A percentile compares a stretch with the other conserved stretches of the same genome.
Evolutionary conservation across 2,329 filamentous ascomycete species (phyloP).

Genomic region (Aspergillus eucalypticola): DNA sequence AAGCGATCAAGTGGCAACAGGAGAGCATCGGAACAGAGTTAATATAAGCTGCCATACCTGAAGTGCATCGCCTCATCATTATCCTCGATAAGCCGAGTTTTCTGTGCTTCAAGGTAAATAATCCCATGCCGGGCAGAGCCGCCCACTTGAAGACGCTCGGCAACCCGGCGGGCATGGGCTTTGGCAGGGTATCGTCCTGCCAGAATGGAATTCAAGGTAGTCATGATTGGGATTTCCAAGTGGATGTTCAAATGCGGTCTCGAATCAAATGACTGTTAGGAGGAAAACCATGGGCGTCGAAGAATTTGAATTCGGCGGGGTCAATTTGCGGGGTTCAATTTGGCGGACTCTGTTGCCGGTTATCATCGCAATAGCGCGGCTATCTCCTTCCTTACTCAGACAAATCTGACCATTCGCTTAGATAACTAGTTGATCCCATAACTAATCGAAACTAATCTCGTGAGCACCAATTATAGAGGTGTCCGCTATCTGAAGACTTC

Average conservation of each 20-base stretch:
- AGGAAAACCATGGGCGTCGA: background rate
- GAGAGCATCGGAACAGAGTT: background rate
- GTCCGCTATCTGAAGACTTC: conserved; percentile 11
- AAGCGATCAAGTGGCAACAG: background rate
- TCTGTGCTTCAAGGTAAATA: conserved; percentile 85
- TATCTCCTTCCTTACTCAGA: background rate
- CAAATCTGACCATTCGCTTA: background rate
- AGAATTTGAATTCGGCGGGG: background rate
- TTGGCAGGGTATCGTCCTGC: conserved; percentile 76
- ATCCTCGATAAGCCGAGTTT: conserved; percentile 80
- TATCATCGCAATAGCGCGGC: background rate
- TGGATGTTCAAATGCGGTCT: background rate
- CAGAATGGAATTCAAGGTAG: conserved; percentile 44
- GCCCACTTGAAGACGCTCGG: conserved; percentile 67
- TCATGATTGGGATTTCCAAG: conserved; percentile 25
- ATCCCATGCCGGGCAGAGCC: conserved; percentile 69
- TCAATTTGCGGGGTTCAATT: background rate
- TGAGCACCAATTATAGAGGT: background rate
- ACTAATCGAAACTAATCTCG: background rate
- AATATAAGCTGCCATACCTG: conserved; percentile 54
- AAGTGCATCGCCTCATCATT: conserved; percentile 82
- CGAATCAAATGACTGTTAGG: background rate
- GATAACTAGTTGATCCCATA: background rate
- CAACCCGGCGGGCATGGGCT: conserved; percentile 80
- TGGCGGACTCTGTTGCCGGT: background rate